Base-by-base conservation (phyloP, 345 rosid genomes). In the Gossypium stocksii region DNA sequence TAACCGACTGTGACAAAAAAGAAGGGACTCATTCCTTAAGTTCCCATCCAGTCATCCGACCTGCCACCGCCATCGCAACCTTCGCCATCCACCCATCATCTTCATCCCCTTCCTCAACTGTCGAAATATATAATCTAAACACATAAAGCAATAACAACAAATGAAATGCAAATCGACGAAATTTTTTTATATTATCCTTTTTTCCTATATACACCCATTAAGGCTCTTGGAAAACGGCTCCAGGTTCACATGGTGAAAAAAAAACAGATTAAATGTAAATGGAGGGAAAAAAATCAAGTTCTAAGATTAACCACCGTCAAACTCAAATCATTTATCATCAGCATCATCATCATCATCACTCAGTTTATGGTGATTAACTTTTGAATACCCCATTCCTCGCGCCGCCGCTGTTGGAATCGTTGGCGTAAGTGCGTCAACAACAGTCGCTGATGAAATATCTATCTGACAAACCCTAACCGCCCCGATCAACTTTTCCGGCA, bases 381-480 rank as follows among this genome's bases (percentile, higher is more conserved):
- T 90, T 1, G 94, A 82, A 16, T 66, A 71, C 16, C 93, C 88
- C 43, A 84, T 38, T 38, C 86, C 87, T 62, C 90, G 88, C 10
- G 70, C 61, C 38, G 66, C 75, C 44, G 43, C 48, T 4, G 74
- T 43, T 19, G 14, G 66, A 15, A 68, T 53, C 52, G 84, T 76
- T 16, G 60, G 45, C 2, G 25, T 27, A 9, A 16, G 25, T 7
- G 78, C 46, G 59, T 86, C 94, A 0, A 94, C 83, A 0, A 75
- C 85, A 53, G 82, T 75, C 16, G 97, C 97, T 12, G 97, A 88
- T 6, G 93, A 85, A 91, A 92, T 89, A 66, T 90, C 98, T 89
- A 94, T 92, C 74, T 90, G 97, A 51, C 95, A 92, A 72, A 92
- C 92, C 77, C 98, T 90, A 73, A 92, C 80, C 2, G 97, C 97